These are phyloP conservation scores for Jackrogersella minutella DNA, from an alignment of 495 filamentous ascomycete genomes.

Conservation along the genomic window DNA sequence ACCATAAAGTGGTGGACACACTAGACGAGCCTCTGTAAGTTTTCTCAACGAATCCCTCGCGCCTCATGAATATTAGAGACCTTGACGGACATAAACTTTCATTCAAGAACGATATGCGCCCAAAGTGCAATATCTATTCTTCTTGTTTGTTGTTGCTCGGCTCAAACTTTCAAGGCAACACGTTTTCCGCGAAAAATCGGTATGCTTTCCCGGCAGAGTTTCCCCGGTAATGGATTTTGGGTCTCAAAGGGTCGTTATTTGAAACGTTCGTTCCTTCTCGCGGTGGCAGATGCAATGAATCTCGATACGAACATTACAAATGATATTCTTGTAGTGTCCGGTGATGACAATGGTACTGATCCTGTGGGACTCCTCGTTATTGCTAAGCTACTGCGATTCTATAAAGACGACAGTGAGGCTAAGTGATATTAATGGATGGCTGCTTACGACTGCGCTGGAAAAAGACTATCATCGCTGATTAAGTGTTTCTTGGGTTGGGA, in stretches of 20 bases:
- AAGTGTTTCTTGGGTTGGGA: too few species aligned
- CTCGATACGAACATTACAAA: conserved; percentile 29
- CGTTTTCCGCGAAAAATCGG: background rate
- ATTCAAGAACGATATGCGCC: conserved; percentile 27
- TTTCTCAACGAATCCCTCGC: too few species aligned
- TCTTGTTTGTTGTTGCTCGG: background rate
- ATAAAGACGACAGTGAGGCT: too few species aligned
- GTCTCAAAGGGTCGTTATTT: conserved; percentile 32
- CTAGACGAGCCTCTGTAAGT: too few species aligned
- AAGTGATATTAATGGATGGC: too few species aligned
- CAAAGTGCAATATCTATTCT: background rate
- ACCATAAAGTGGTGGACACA: too few species aligned
- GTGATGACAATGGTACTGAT: background rate
- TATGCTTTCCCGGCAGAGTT: conserved; percentile 24
- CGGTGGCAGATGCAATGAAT: conserved; percentile 38
- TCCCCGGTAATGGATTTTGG: conserved; percentile 35
- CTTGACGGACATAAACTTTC: conserved; percentile 25
- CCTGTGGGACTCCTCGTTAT: background rate
- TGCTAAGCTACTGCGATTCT: too few species aligned
- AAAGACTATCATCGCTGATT: too few species aligned
- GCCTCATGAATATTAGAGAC: too few species aligned
- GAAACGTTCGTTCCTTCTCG: conserved; percentile 29
- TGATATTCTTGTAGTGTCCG: background rate
- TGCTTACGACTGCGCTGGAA: too few species aligned
- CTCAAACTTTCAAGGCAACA: background rate